These are phyloP conservation scores for Lachnellula arida DNA, from an alignment of 2,329 filamentous ascomycete species.

Conservation along the genomic window DNA sequence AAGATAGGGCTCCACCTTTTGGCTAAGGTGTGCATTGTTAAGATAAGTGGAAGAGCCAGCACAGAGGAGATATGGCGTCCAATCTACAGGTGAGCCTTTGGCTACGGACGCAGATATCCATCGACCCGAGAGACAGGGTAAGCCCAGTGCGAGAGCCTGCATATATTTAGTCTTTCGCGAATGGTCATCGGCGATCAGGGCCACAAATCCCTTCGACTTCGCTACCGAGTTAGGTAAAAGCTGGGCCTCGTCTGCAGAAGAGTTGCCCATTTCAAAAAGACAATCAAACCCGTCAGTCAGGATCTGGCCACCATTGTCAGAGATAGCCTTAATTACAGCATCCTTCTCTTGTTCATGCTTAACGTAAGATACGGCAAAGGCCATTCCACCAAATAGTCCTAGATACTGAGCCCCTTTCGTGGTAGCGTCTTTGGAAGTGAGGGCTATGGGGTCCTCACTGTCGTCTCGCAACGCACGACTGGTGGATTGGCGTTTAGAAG, in stretches of 20 bases:
- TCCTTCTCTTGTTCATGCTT: conserved; percentile 49
- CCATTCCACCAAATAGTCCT: conserved; percentile 70
- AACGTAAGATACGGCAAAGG: conserved; percentile 75
- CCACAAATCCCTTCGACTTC: conserved; percentile 66
- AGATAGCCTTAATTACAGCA: conserved; percentile 60
- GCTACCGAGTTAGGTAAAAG: conserved; percentile 53
- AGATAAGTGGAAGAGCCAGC: conserved; percentile 77
- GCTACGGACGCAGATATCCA: conserved; percentile 74
- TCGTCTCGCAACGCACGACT: conserved; percentile 3
- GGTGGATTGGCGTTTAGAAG: conserved; percentile 21
- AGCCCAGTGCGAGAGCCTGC: conserved; percentile 83
- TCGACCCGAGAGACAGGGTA: conserved; percentile 77
- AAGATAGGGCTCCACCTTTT: conserved; percentile 60
- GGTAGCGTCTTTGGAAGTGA: background rate
- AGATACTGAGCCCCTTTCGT: background rate
- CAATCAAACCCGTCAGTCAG: conserved; percentile 74
- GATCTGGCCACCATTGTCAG: conserved; percentile 66
- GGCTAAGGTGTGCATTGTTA: conserved; percentile 70
- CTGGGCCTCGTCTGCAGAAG: conserved; percentile 19
- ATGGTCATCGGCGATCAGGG: conserved; percentile 79
- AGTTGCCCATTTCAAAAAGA: conserved; percentile 52
- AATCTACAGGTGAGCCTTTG: conserved; percentile 60
- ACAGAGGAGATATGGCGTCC: conserved; percentile 77
- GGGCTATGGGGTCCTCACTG: conserved; percentile 25
- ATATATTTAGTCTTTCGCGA: conserved; percentile 89